Evolutionary conservation across 441 rosid genomes (phyloP).

Genomic region (Mallotus japonicus): DNA sequence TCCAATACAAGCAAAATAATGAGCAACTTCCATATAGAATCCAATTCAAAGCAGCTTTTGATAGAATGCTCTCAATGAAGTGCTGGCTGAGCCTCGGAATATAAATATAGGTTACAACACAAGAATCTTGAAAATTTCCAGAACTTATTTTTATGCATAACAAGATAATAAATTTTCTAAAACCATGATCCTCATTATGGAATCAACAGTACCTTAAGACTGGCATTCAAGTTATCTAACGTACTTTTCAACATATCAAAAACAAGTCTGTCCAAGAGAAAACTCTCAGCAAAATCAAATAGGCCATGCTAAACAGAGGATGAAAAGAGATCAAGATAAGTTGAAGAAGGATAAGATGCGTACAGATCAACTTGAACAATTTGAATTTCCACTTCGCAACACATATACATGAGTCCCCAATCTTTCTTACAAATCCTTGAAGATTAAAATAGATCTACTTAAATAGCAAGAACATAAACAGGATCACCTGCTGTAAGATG

Average conservation of each 20-base stretch:
- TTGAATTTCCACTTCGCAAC: conserved; percentile 35
- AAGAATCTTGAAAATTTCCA: background rate
- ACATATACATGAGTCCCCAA: conserved; percentile 33
- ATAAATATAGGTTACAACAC: background rate
- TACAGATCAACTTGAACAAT: conserved; percentile 34
- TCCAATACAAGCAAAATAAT: conserved; percentile 4
- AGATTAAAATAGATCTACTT: conserved; percentile 23
- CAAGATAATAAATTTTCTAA: background rate
- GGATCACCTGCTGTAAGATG: conserved; percentile 91
- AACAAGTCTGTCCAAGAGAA: too few species aligned
- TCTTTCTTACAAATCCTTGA: conserved; percentile 37
- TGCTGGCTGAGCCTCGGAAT: background rate
- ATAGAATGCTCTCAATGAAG: background rate
- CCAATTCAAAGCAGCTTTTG: conserved; percentile 12
- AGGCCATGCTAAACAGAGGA: background rate
- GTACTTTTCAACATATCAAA: background rate
- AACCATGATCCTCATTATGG: background rate
- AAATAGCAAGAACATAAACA: conserved; percentile 38
- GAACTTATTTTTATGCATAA: too few species aligned
- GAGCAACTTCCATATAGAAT: conserved; percentile 5
- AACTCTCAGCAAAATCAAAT: background rate
- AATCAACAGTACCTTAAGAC: background rate
- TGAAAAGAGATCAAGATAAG: conserved; percentile 1
- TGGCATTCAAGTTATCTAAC: background rate
- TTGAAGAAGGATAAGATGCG: conserved; percentile 29